Evolutionary conservation across 2,329 filamentous ascomycete species (phyloP).

Genomic region (Alternaria novae-zelandiae): DNA sequence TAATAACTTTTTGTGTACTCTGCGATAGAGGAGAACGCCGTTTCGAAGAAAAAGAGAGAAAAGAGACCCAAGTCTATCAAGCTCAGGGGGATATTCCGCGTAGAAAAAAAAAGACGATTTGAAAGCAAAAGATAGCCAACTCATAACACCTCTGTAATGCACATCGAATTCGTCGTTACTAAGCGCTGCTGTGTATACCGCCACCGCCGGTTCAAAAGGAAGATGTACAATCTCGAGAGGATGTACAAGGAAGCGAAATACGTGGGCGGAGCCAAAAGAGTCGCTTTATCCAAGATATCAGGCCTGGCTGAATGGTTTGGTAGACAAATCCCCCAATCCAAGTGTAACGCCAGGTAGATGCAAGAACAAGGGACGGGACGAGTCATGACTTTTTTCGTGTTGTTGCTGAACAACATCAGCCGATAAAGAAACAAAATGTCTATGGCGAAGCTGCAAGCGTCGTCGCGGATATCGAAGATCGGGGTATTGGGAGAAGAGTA

Average conservation of each 20-base stretch:
- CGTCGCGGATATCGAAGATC: slow-evolving; percentile 19
- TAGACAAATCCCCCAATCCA: slow-evolving; percentile 18
- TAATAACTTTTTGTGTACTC: slow-evolving; percentile 31
- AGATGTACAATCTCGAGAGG: slow-evolving; percentile 31
- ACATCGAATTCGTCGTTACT: slow-evolving; percentile 43
- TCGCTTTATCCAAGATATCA: slow-evolving; percentile 31
- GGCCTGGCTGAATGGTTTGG: slow-evolving; percentile 13
- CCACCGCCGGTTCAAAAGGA: slow-evolving; percentile 26
- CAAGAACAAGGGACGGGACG: slow-evolving; percentile 23
- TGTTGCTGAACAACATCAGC: slow-evolving; percentile 3
- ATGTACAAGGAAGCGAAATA: slow-evolving; percentile 35
- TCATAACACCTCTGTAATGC: slow-evolving; percentile 43
- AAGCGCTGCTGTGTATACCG: slow-evolving; percentile 14
- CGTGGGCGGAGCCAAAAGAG: slow-evolving; percentile 15
- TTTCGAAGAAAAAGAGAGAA: slow-evolving; percentile 1
- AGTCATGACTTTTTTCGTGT: slow-evolving; percentile 33
- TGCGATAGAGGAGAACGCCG: slow-evolving; percentile 28
- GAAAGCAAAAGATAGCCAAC: slow-evolving; percentile 21
- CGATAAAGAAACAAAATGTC: slow-evolving; percentile 18
- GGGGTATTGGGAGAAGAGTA: slow-evolving; percentile 33
- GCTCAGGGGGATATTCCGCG: slow-evolving; percentile 32
- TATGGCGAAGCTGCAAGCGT: slow-evolving; percentile 28
- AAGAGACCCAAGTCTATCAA: slow-evolving; percentile 23
- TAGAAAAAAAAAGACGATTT: slow-evolving; percentile 3
- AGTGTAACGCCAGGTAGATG: slow-evolving; percentile 33